Base-by-base conservation (phyloP, 148 eudicot species). In the Rhododendron simsii region DNA sequence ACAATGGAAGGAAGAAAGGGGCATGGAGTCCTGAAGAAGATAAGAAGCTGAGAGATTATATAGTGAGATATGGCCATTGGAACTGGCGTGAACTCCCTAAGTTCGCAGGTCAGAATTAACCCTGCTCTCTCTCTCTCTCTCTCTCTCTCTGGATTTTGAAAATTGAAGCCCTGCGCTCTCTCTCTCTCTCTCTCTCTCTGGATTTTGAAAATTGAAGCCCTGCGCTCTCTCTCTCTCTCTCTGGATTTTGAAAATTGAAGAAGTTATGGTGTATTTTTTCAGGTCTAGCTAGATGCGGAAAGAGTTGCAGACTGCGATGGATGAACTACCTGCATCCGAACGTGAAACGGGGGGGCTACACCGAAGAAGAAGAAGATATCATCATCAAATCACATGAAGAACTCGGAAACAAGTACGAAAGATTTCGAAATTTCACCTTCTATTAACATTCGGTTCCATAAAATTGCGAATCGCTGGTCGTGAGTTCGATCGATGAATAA, bases 31-130 rank as follows among this genome's bases (percentile, higher is more conserved):
- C 76, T 12, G 76, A 71, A 71, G 76, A 71, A 71, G 76, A 71
- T 30, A 14, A 71, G 7, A 91, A 87, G 78, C 78, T 92, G 78
- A 83, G 83, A 53, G 87, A 77, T 83, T 87, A 90, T 82, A 45
- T 92, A 55, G 41, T 20, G 13, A 81, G 87, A 84, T 83, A 85
- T 78, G 91, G 93, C 76, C 91, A 87, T 39, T 82, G 87, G 86
- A 92, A 91, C 33, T 92, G 94, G 94, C 61, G 93, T n/a, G 80
- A 90, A 59, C 81, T 91, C 71, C 93, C 93, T 11, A 87, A 79
- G 85, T 83, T 2, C 47, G 93, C 94, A 4, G 94, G 94, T 92
- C 45, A 59, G 18, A 30, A 76, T 20, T 5, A 6, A 75, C 45
- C 15, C 8, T 0, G 53, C 5, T 75, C 4, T 57, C 5, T 8